These are phyloP conservation scores for Lactarius hatsudake DNA, from an alignment of 768 basidiomycete species.

Conservation along the genomic window DNA sequence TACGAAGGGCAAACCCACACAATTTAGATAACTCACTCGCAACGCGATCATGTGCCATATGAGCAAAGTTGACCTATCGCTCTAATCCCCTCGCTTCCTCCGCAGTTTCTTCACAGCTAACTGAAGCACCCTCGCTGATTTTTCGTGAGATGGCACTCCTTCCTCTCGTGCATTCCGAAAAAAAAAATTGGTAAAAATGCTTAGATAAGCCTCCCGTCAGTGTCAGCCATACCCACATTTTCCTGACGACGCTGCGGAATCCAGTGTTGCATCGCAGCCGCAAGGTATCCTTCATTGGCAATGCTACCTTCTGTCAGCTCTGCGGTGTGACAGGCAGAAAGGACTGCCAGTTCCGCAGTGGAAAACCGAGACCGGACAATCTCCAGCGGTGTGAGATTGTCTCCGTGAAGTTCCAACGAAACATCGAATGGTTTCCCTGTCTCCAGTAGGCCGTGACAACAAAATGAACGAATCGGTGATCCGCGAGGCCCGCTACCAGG, in stretches of 20 bases:
- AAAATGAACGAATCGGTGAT: constrained; percentile 3
- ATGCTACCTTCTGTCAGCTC: not conserved
- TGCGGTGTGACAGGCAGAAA: constrained; percentile 22
- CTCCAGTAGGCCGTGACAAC: constrained; percentile 11
- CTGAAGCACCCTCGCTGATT: no score
- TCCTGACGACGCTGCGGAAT: constrained; percentile 18
- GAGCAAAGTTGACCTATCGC: constrained; percentile 9
- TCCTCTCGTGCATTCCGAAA: no score
- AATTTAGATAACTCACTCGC: no score
- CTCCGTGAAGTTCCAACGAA: constrained; percentile 4
- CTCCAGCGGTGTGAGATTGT: not conserved
- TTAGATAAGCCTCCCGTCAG: constrained; percentile 7
- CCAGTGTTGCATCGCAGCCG: constrained; percentile 18
- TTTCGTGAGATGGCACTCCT: no score
- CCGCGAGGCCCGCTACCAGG: not conserved
- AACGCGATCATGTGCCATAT: constrained; percentile 5
- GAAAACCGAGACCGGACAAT: constrained; percentile 1
- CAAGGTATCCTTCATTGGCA: constrained; percentile 19
- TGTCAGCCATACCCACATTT: constrained; percentile 11
- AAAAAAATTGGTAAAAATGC: no score
- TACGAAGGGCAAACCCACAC: not conserved
- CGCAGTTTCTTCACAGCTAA: no score
- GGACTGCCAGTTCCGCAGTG: constrained; percentile 6
- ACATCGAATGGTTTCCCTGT: constrained; percentile 3
- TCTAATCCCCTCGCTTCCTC: not conserved